Base-by-base conservation (phyloP, 2,329 filamentous ascomycete species). In the Penicillium corylophilum region DNA sequence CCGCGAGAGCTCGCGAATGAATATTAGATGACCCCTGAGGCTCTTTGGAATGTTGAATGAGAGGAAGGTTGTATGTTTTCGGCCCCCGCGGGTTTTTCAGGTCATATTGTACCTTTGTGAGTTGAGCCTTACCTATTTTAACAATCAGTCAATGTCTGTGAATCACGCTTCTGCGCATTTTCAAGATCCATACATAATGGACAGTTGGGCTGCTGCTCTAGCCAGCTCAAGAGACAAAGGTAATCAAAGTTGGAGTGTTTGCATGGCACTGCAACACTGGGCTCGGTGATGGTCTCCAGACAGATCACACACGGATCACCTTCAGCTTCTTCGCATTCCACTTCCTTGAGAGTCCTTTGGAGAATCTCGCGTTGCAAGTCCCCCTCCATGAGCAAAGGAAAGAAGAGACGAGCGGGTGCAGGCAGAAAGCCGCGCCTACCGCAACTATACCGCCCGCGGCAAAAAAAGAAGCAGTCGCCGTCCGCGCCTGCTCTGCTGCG, bases 221-320 rank as follows among this genome's bases (percentile, higher is more conserved):
- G 77, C 92, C 93, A 96, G 71, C 81, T 91, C 20, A 86, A 74
- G 5, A 96, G 81, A 70, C 92, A 97, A 12, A 90, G 70, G 66
- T 91, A 95, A 76, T 96, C 91, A 68, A 95, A 96, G 60, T 85
- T 84, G 51, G 78, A 74, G 75, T 97, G 92, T 38, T 82, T 80
- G 76, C 92, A 97, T 7, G 92, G 91, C 18, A 81, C 75, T 7
- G 89, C 83, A 45, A 86, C 78, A 56, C 88, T 90, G 46, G 82
- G 74, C 63, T 94, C 89, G 9, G 84, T 83, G 64, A 96, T 79
- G 47, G 75, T 66, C 50, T 93, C 88, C 54, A 96, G 84, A 71
- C 92, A 97, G 70, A 97, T 94, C 57, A 95, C 90, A 71, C 92
- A 96, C 64, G 80, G 83, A 56, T 80, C 64, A 35, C 68, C 58